A percentile compares a stretch with the other conserved stretches of the same genome.
These are phyloP conservation scores for Yamadazyma triangularis DNA, from an alignment of 1,139 yeast species.

Conservation along the genomic window DNA sequence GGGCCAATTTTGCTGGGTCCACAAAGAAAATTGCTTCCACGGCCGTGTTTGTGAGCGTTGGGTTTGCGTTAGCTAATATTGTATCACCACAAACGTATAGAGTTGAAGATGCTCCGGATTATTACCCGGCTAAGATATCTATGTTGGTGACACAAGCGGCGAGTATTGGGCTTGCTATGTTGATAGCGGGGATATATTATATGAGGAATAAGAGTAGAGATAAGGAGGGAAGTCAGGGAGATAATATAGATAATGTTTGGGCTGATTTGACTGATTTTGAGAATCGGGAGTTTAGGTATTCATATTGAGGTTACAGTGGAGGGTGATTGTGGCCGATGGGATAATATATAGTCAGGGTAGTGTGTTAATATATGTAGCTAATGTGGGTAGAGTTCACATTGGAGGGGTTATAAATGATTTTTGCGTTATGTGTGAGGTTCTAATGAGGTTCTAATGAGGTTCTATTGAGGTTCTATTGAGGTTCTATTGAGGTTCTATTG, in stretches of 20 bases:
- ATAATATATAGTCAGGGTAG: no score
- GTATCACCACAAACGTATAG: slow-evolving; percentile 36
- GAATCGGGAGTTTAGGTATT: slow-evolving; percentile 27
- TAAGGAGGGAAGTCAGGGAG: slow-evolving; percentile 8
- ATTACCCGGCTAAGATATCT: slow-evolving; percentile 30
- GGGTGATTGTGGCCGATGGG: no score
- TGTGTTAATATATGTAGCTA: no score
- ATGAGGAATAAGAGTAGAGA: slow-evolving; percentile 20
- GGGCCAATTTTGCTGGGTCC: slow-evolving; percentile 21
- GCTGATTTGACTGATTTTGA: slow-evolving; percentile 33
- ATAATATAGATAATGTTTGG: slow-evolving; percentile 22
- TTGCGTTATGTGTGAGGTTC: no score
- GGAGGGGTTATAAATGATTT: no score
- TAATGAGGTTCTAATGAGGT: no score
- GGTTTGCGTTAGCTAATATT: slow-evolving; percentile 16
- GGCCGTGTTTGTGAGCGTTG: slow-evolving; percentile 18
- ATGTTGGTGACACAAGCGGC: slow-evolving; percentile 27
- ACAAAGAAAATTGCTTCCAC: slow-evolving; percentile 21
- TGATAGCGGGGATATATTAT: slow-evolving; percentile 20
- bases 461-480: no score
- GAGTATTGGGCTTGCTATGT: slow-evolving; percentile 25
- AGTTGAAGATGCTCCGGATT: slow-evolving; percentile 21
- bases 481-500: no score
- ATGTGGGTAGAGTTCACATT: no score
- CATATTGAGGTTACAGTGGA: no score